phyloP scores from a whole-genome alignment of 2,329 filamentous ascomycete species.

The Ascochyta fabae region DNA sequence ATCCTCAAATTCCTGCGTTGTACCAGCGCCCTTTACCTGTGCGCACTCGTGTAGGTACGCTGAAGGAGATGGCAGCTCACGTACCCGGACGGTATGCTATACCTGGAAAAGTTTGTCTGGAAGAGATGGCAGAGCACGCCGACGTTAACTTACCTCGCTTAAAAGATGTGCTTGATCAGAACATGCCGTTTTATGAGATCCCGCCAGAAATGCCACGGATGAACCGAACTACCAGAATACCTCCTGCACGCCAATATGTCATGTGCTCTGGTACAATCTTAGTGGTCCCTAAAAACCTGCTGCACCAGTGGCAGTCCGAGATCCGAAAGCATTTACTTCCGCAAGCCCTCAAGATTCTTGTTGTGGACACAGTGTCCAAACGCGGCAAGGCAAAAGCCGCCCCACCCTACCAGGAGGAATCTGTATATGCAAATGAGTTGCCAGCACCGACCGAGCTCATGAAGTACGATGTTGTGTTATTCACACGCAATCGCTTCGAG shows the following conservation, averaged over 20 bases:
- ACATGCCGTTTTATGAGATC: constrained; percentile 51
- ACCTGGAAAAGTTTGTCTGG: constrained; percentile 73
- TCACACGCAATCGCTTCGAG: constrained; percentile 77
- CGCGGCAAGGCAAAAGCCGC: constrained; percentile 26
- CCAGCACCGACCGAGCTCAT: constrained; percentile 66
- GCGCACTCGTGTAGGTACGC: constrained; percentile 62
- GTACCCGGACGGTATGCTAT: constrained; percentile 69
- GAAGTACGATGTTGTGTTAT: constrained; percentile 76
- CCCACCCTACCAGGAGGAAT: constrained; percentile 19
- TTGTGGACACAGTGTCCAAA: constrained; percentile 57
- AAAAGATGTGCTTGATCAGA: constrained; percentile 40
- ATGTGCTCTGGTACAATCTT: constrained; percentile 76
- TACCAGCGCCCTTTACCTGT: constrained; percentile 57
- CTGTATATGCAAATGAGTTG: constrained; percentile 54
- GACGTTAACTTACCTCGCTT: constrained; percentile 39
- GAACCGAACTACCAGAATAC: constrained; percentile 50
- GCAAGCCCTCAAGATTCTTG: constrained; percentile 67
- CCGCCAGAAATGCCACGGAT: constrained; percentile 48
- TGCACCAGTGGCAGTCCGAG: constrained; percentile 84
- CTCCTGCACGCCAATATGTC: constrained; percentile 60
- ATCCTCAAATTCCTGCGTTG: constrained; percentile 69
- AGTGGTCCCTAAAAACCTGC: constrained; percentile 81
- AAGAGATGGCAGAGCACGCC: constrained; percentile 54
- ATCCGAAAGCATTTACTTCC: constrained; percentile 75
- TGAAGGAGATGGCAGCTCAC: constrained; percentile 79